Percentiles rank a stretch among this genome's conserved stretches.
phyloP scores from a whole-genome alignment of 768 basidiomycete genomes.

The Phlebiopsis flavidoalba region DNA sequence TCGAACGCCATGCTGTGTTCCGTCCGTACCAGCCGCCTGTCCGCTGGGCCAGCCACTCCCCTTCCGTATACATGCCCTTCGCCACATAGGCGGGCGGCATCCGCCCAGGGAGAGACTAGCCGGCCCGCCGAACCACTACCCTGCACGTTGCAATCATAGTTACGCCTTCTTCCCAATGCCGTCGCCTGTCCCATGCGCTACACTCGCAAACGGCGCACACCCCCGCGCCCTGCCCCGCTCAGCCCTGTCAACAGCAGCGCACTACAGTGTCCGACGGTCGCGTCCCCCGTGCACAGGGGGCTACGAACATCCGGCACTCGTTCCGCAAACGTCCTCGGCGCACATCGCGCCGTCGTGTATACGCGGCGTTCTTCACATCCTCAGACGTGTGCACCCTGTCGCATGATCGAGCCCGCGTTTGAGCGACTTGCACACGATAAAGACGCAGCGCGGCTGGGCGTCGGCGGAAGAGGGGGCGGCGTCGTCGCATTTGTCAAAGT shows the following conservation, averaged over 20 bases:
- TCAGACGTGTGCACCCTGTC: conserved; percentile 71
- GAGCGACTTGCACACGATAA: conserved; percentile 71
- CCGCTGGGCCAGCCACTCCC: conserved; percentile 33
- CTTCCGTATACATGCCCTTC: conserved; percentile 25
- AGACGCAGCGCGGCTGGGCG: conserved; percentile 19
- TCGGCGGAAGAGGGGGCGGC: conserved; percentile 28
- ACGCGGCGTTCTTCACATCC: conserved; percentile 72
- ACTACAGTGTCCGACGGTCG: conserved; percentile 50
- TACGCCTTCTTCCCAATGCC: conserved; percentile 51
- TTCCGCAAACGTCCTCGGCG: conserved; percentile 59
- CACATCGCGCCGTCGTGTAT: conserved; percentile 69
- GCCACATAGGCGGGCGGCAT: conserved; percentile 25
- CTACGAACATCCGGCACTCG: conserved; percentile 70
- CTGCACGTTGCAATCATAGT: conserved; percentile 48
- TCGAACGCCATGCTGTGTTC: conserved; percentile 94
- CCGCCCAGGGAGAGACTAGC: conserved; percentile 26
- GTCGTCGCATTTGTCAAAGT: conserved; percentile 80
- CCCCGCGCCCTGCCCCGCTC: too few species aligned
- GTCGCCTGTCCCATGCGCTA: conserved; percentile 51
- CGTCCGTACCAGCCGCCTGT: conserved; percentile 51
- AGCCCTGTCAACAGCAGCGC: conserved; percentile 27
- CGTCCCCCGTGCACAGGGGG: conserved; percentile 63
- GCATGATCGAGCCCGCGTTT: conserved; percentile 79
- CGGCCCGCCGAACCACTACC: conserved; percentile 39
- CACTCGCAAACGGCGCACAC: conserved; percentile 17